phyloP scores from a whole-genome alignment of 148 eudicot genomes.

The Spergularia marina region DNA sequence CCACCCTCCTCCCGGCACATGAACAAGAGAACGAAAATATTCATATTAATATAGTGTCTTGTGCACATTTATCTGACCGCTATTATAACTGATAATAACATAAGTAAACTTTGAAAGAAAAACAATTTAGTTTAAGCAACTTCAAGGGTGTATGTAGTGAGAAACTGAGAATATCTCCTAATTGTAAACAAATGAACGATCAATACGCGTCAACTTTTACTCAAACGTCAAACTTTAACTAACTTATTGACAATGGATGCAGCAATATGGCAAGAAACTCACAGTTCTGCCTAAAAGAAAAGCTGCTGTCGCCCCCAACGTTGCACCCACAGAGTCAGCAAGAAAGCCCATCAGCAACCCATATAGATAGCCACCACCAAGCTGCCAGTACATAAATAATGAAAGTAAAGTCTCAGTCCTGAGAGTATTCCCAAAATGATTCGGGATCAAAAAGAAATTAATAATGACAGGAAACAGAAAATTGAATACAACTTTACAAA shows the following conservation, averaged over 20 bases:
- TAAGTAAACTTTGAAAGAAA: not conserved
- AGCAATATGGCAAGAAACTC: slow-evolving; percentile 32
- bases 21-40: no score
- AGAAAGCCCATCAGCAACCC: slow-evolving; percentile 85
- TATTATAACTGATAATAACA: not conserved
- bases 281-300: slow-evolving; percentile 90
- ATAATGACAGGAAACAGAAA: not conserved
- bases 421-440: not conserved
- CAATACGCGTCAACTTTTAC: not conserved
- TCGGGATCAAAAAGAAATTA: not conserved
- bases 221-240: not conserved
- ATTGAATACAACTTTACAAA: not conserved
- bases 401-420: not conserved
- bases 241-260: not conserved
- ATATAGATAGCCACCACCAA: slow-evolving; percentile 96
- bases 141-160: not conserved
- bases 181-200: not conserved
- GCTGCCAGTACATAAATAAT: slow-evolving; percentile 35
- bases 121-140: not conserved
- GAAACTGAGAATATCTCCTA: not conserved
- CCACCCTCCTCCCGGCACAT: no score
- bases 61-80: no score
- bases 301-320: slow-evolving; percentile 85
- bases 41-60: no score
- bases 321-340: slow-evolving; percentile 89